Evolutionary conservation across 192 early-diverging fungal species (phyloP), one percentile per base, ranked within the genome.

Genomic region (Haplosporangium gracile): DNA sequence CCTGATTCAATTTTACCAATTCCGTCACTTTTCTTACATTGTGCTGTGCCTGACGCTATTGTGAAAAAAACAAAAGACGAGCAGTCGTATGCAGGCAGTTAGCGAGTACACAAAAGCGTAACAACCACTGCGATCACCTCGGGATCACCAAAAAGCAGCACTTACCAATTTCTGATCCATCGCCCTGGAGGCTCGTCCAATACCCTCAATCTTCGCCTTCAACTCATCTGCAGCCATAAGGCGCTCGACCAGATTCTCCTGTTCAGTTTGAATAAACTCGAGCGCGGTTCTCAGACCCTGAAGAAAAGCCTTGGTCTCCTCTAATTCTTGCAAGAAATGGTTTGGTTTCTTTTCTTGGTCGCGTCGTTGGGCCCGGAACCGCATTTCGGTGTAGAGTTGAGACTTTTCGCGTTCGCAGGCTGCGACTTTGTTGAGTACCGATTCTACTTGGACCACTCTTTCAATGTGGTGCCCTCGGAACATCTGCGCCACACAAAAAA

Each of bases 211-310:
- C 5, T 68, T 68, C 26, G 57, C 9, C 2, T 11, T 22, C 38
- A 81, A 68, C 26, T 86, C 84, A 13, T 81, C 84, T 29, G 42
- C 7, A 0, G 79, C 77, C 3, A 78, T 53, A 16, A 86, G 79
- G 4, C 84, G 75, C 40, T 86, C 84, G 2, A 86, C 84, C 40
- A 86, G 4, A 47, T 77, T 86, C 36, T 77, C 75, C 71, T 86
- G 84, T 18, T 86, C 84, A 10, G 71, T 71, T n/a, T 86, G 84
- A 60, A 86, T 80, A 39, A 86, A 86, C 22, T 86, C 84, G 0
- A 86, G 72, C 13, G 84, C 84, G 0, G 68, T 68, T 22, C 49
- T 65, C 9, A 86, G 51, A 0, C 84, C 84, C 24, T 38, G 32
- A 15, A 86, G 40, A 10, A 78, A 39, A 0, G 84, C 84, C 75